Evolutionary conservation across 768 basidiomycete genomes (phyloP).

Genomic region (Fomitopsis pulvina): DNA sequence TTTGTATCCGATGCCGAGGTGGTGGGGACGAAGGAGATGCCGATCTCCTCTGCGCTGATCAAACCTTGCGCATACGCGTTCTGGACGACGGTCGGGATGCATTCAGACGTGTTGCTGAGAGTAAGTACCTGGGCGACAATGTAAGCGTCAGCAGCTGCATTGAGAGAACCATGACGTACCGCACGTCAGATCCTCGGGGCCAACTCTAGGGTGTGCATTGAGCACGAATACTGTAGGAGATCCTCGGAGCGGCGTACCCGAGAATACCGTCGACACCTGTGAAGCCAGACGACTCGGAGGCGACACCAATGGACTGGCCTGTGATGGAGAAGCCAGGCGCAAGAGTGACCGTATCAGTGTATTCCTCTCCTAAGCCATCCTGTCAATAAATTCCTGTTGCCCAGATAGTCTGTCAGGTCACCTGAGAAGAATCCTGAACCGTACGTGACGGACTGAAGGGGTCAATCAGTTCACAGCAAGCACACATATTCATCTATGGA

Average conservation of each 20-base stretch:
- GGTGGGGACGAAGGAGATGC: constrained; percentile 23
- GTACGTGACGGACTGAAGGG: constrained; percentile 38
- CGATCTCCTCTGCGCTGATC: constrained; percentile 18
- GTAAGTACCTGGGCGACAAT: too few relatives aligned
- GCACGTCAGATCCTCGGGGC: constrained; percentile 25
- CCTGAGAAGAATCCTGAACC: constrained; percentile 45
- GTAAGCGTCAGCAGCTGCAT: background rate
- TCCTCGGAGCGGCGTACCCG: constrained; percentile 16
- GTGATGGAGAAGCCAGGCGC: constrained; percentile 10
- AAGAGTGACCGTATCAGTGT: constrained; percentile 36
- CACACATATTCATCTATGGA: constrained; percentile 22
- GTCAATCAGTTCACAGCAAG: background rate
- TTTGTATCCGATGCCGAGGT: constrained; percentile 9
- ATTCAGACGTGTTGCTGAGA: background rate
- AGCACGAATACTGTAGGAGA: background rate
- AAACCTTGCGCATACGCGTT: constrained; percentile 23
- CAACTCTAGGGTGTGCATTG: constrained; percentile 12
- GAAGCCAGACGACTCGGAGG: constrained; percentile 17
- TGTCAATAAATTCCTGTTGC: constrained; percentile 28
- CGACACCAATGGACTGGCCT: constrained; percentile 31
- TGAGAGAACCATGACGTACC: background rate
- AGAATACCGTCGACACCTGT: constrained; percentile 30
- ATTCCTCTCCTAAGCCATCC: constrained; percentile 7
- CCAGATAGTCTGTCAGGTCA: too few relatives aligned
- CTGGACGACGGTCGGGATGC: constrained; percentile 27